Percentiles rank a stretch among this genome's conserved stretches.
phyloP scores from a whole-genome alignment of 208 protist genomes.

The Leishmania guyanensis region DNA sequence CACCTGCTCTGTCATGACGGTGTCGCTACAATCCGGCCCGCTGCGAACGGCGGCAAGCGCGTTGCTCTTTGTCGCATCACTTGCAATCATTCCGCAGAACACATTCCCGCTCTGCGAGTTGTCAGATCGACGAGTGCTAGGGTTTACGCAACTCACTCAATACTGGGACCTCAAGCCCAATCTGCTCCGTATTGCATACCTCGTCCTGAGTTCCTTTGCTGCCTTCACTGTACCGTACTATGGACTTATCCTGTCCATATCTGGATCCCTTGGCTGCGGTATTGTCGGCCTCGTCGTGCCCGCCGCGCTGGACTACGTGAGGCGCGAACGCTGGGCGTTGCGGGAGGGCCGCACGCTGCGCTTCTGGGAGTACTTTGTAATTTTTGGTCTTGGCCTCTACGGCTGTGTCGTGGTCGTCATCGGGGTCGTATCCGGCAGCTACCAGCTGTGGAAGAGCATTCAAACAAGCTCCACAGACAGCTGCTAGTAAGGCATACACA shows the following conservation, averaged over 20 bases:
- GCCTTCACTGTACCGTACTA: constrained; percentile 59
- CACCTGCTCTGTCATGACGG: constrained; percentile 66
- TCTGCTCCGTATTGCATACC: constrained; percentile 39
- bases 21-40: constrained; percentile 42
- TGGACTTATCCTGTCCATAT: constrained; percentile 59
- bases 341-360: constrained; percentile 34
- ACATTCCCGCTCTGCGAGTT: constrained; percentile 60
- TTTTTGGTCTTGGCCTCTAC: constrained; percentile 55
- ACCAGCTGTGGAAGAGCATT: constrained; percentile 49
- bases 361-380: constrained; percentile 47
- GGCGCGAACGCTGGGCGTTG: constrained; percentile 40
- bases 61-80: constrained; percentile 53
- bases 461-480: constrained; percentile 39
- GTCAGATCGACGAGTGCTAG: constrained; percentile 52
- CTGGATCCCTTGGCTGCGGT: constrained; percentile 49
- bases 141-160: constrained; percentile 33
- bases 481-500: constrained; percentile 21
- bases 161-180: constrained; percentile 54
- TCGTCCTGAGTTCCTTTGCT: constrained; percentile 36
- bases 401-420: constrained; percentile 45
- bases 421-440: constrained; percentile 51
- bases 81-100: constrained; percentile 57
- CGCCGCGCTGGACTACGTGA: constrained; percentile 54
- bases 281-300: constrained; percentile 56
- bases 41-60: constrained; percentile 52